Base-by-base conservation (phyloP, 495 filamentous ascomycete species). In the Penicillium argentinense region DNA sequence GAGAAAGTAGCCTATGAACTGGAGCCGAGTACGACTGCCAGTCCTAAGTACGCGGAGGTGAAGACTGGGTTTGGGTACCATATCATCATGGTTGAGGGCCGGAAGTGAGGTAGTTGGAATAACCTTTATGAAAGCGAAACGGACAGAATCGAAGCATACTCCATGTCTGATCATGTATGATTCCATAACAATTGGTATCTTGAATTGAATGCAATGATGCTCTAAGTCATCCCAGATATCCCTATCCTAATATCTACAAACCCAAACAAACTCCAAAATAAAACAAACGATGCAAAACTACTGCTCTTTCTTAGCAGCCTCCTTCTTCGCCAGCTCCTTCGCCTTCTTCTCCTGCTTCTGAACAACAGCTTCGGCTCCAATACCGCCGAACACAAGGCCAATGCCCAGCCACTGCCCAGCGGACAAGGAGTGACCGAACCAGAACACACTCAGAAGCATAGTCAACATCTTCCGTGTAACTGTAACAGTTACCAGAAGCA, bases 381-480 rank as follows among this genome's bases (percentile, higher is more conserved):
- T 87, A 26, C 93, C 93, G 23, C 91, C 89, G 71, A 98, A 98
- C 3, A 98, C 93, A 47, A 98, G 76, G 0, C 77, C 84, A 29
- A 98, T 90, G 41, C 93, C 93, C 21, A 96, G 73, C 87, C 89
- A 89, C 71, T 98, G 93, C 74, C 91, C 95, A 26, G 73, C 67
- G 16, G 79, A 85, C 41, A 98, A 74, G 40, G 78, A 79, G 63
- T 98, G 95, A 22, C 95, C 93, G 67, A 97, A 98, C 74, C 87
- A 89, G 41, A 97, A 74, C 19, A 98, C 93, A 49, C 87, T 92
- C 32, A 98, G 77, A 49, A 97, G 87, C 93, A 98, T 98, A 47
- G 91, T 97, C 61, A 97, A 77, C 95, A 98, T 98, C 73, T 98
- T 98, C 53, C 93, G 77, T 33, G 93, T 98, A 9, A 98, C 93